These are phyloP conservation scores for Xerocomus spinulosus DNA, from an alignment of 768 basidiomycete species.

Conservation along the genomic window DNA sequence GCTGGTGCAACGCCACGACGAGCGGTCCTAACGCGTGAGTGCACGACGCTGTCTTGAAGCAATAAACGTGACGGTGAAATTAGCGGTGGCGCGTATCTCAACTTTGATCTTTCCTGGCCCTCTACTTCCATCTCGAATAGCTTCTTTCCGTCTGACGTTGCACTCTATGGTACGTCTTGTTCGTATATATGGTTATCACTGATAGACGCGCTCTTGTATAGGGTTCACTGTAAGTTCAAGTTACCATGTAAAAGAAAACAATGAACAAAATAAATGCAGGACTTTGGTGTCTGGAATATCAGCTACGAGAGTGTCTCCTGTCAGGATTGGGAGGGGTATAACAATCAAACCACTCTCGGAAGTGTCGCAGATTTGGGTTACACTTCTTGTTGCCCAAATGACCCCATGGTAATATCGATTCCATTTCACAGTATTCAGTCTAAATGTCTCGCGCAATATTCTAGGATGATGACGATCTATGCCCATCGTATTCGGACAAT, in stretches of 20 bases:
- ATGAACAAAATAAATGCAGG: conserved; percentile 36
- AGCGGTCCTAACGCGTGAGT: conserved; percentile 61
- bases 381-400: conserved; percentile 67
- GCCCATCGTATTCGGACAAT: conserved; percentile 67
- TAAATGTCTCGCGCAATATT: conserved; percentile 3
- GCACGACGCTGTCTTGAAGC: neutral
- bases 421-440: neutral
- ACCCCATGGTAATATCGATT: conserved; percentile 49
- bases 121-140: conserved; percentile 61
- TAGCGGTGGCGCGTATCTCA: conserved; percentile 66
- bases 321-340: conserved; percentile 59
- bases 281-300: conserved; percentile 86
- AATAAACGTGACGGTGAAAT: conserved; percentile 1
- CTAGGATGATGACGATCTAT: conserved; percentile 49
- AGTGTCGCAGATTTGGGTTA: conserved; percentile 55
- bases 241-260: neutral
- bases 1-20: conserved; percentile 70
- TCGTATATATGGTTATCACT: neutral
- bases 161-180: conserved; percentile 52
- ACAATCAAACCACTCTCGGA: conserved; percentile 58
- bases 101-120: conserved; percentile 81
- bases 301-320: conserved; percentile 66
- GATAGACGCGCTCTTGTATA: conserved; percentile 32
- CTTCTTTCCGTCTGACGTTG: conserved; percentile 71
- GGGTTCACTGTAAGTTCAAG: conserved; percentile 36